Evolutionary conservation across 305 asterid species (phyloP).

Genomic region (Fraxinus sp.): DNA sequence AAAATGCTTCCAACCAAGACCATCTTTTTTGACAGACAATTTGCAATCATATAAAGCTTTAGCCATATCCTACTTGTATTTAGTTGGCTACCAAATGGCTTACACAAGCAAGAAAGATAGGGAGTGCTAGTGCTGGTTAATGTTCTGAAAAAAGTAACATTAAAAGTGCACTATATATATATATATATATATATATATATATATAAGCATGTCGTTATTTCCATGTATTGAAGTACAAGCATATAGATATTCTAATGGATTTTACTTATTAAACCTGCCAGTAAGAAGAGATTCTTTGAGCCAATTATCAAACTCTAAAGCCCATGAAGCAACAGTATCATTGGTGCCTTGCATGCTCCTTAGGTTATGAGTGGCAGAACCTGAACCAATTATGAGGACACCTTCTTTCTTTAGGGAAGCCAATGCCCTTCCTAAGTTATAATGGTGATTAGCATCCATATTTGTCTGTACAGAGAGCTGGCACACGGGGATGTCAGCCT

Average conservation of each 20-base stretch:
- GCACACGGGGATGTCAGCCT: constrained; percentile 83
- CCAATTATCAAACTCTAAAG: constrained; percentile 66
- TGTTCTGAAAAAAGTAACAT: neutral
- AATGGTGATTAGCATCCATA: constrained; percentile 67
- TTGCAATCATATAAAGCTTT: neutral
- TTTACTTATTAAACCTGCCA: constrained; percentile 47
- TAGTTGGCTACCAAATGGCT: neutral
- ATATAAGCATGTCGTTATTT: neutral
- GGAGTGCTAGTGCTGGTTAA: neutral
- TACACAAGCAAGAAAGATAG: constrained; percentile 3
- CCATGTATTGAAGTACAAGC: neutral
- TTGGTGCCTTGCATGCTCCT: constrained; percentile 33
- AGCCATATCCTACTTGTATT: neutral
- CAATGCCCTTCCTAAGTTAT: constrained; percentile 67
- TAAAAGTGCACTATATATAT: neutral
- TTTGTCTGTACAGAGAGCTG: constrained; percentile 75
- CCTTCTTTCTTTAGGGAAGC: constrained; percentile 75
- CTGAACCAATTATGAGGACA: constrained; percentile 76
- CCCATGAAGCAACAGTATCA: constrained; percentile 58
- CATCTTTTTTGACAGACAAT: neutral
- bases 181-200: no score
- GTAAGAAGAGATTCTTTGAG: constrained; percentile 62
- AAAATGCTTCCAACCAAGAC: neutral
- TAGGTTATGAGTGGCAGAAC: constrained; percentile 70
- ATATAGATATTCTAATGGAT: neutral